Evolutionary conservation across 2,329 filamentous ascomycete genomes (phyloP).

Genomic region (Podosphaera leucotricha): DNA sequence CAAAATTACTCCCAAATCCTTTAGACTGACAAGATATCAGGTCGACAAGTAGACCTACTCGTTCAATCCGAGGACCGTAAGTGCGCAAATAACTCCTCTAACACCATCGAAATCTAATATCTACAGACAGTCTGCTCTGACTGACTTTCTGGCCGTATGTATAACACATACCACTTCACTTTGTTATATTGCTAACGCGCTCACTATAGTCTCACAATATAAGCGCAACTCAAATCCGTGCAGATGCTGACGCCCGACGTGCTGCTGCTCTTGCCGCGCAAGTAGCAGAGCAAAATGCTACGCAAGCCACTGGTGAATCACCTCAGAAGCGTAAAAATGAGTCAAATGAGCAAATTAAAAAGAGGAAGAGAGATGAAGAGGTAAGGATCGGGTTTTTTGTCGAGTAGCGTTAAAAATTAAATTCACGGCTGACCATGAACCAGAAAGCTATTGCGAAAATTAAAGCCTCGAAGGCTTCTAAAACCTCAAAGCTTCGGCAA

Average conservation of each 20-base stretch:
- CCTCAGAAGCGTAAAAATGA: slow-evolving; percentile 13
- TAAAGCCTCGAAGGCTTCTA: slow-evolving; percentile 29
- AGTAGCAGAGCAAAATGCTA: slow-evolving; percentile 11
- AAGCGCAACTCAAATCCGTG: slow-evolving; percentile 31
- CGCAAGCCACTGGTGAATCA: slow-evolving; percentile 2
- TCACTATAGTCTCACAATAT: slow-evolving; percentile 46
- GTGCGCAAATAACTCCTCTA: not conserved
- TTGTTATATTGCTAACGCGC: slow-evolving; percentile 18
- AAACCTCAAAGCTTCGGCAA: not conserved
- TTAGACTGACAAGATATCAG: not conserved
- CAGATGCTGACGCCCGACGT: slow-evolving; percentile 25
- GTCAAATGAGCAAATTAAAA: slow-evolving; percentile 13
- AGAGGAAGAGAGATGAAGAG: slow-evolving; percentile 20
- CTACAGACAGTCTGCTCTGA: slow-evolving; percentile 35
- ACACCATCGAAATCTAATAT: not conserved
- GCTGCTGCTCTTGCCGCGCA: slow-evolving; percentile 17
- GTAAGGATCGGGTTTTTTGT: slow-evolving; percentile 4
- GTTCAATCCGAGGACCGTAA: slow-evolving; percentile 14
- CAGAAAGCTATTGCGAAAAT: slow-evolving; percentile 34
- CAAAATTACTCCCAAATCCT: too few species aligned
- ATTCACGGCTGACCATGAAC: slow-evolving; percentile 2
- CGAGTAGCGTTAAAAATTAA: not conserved
- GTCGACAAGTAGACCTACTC: slow-evolving; percentile 2
- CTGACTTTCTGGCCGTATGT: slow-evolving; percentile 40
- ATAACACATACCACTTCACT: not conserved